Base-by-base conservation (phyloP, 805 yeast genomes). In the Candida yuanshanica region DNA sequence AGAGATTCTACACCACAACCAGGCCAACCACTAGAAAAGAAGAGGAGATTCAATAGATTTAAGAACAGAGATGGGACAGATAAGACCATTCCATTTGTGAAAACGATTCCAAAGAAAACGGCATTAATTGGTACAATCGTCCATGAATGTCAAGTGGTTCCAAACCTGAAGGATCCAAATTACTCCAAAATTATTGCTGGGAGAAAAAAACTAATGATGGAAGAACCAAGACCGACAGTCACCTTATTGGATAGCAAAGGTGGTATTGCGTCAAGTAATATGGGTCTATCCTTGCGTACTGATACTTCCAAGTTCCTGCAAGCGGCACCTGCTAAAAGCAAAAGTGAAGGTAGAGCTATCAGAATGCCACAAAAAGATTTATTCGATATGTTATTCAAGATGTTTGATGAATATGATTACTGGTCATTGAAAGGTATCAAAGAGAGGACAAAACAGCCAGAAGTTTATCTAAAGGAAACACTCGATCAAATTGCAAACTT, bases 381-480 rank as follows among this genome's bases (percentile, higher is more conserved):
- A 43, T 75, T 91, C 72, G 96, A 90, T 63, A 66, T 86, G 50
- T 67, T 93, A 51, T 93, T 93, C 77, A 75, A 83, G 52, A 70
- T 91, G 54, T 93, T 93, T 63, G 96, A 89, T 62, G 95, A 90
- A 60, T 88, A 84, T 61, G 97, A 91, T 59, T 93, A 90, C 63
- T 93, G 99, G 99, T 81, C 93, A 10, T 73, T 93, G 72, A 89
- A 89, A 64, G 96, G 96, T 31, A 70, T 93, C 47, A 83, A 88
- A 56, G 99, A 93, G 60, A 77, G 95, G 51, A 89, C 97, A 3
- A 81, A 83, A 55, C 99, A 93, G 69, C 99, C 99, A 2, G 99
- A 93, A 60, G 82, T 82, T 17, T 95, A 86, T 60, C 69, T 93
- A 48, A 88, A 90, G 58, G 96, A 90, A 59, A 85, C 93, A 43